Evolutionary conservation across 164 flowering plant species (phyloP), one percentile per base, ranked within the genome.

Genomic region (Berberis vulgaris): DNA sequence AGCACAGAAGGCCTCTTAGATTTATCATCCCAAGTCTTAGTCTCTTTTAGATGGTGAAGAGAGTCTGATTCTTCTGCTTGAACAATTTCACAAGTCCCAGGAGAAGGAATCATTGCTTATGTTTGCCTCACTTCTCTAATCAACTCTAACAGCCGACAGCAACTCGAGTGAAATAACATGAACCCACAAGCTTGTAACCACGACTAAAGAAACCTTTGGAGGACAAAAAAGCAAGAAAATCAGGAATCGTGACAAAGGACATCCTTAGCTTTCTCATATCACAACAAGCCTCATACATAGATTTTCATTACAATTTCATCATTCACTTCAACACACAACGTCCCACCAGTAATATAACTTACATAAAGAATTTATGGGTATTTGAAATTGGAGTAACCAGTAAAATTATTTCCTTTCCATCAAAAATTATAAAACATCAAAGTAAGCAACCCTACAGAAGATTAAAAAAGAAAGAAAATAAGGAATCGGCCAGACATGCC

Each of bases 1-100:
- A 60, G 49, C 49, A 69, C 11, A 10, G 40, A 61, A 45, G 69
- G 63, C 41, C 54, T 72, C 69, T 65, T 73, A 63, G 58, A 53
- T 40, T 61, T 69, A 38, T 71, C 76, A 65, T 64, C 65, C 64
- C 68, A 53, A 61, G 60, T 73, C 1, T 56, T 71, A n/a, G 43
- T 44, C 57, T 63, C 72, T 63, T 66, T 73, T n/a, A 66, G 73
- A 52, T 63, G 54, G 41, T 68, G 68, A 73, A 63, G 55, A 2
- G 59, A 54, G 57, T 73, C 78, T 40, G 58, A 7, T 52, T 79
- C 89, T 63, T 79, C 86, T 26, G n/a, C 72, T 72, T 88, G 90
- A 53, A 81, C 80, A 61, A 88, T 88, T 71, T 86, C 91, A 73
- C 80, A 82, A 49, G 74, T 72, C 45, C 77, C 73, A 13, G 70